A percentile compares a stretch with the other conserved stretches of the same genome.
These are phyloP conservation scores for Coemansia sp. DNA, from an alignment of 192 early-diverging fungal genomes.

Conservation along the genomic window DNA sequence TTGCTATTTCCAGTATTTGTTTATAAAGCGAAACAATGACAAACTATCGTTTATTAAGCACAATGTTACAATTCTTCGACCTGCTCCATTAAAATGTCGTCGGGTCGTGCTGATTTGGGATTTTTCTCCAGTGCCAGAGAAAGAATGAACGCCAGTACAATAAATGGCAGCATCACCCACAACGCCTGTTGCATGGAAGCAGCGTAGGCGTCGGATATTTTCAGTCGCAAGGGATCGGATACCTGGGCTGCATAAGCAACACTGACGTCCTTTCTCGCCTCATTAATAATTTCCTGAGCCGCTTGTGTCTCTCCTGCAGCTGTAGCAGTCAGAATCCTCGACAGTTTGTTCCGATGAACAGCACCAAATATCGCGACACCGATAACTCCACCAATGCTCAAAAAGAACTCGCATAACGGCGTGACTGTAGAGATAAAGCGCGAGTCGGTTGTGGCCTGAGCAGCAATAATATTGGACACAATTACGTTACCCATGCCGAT, in stretches of 20 bases:
- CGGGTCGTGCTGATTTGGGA: slow-evolving; percentile 6
- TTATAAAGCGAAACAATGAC: too few species aligned
- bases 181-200: slow-evolving; percentile 50
- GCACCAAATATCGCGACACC: slow-evolving; percentile 62
- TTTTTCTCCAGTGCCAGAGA: slow-evolving; percentile 44
- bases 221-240: slow-evolving; percentile 21
- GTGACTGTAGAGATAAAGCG: slow-evolving; percentile 66
- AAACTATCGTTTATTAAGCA: not conserved
- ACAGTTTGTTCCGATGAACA: slow-evolving; percentile 63
- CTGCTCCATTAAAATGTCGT: slow-evolving; percentile 11
- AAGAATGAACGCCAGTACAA: slow-evolving; percentile 49
- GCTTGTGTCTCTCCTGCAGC: slow-evolving; percentile 24
- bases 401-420: slow-evolving; percentile 64
- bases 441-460: slow-evolving; percentile 63
- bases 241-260: slow-evolving; percentile 39
- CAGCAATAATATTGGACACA: slow-evolving; percentile 69
- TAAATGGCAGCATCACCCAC: slow-evolving; percentile 54
- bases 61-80: not conserved
- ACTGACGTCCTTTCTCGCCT: slow-evolving; percentile 49
- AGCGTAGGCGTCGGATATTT: slow-evolving; percentile 57
- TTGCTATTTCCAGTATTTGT: too few species aligned
- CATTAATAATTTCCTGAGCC: slow-evolving; percentile 50
- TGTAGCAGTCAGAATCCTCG: slow-evolving; percentile 20
- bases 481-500: slow-evolving; percentile 73
- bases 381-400: slow-evolving; percentile 64